Base-by-base conservation (phyloP, 345 rosid genomes). In the Brassica rapa region DNA sequence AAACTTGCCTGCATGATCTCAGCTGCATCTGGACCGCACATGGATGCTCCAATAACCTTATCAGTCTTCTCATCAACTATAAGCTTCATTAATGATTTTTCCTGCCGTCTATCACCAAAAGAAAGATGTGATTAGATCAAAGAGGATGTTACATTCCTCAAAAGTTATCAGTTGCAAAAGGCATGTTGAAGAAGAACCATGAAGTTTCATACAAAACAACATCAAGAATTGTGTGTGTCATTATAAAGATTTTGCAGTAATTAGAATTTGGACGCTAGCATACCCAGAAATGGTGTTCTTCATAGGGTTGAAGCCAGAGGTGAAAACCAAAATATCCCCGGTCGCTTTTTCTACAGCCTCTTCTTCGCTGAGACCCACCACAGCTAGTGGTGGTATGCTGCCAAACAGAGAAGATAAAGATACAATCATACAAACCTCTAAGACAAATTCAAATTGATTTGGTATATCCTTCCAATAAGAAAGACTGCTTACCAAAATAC, bases 21-120 rank as follows among this genome's bases (percentile, higher is more conserved):
- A 82, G 99, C 86, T 75, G 99, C 94, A 82, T 95, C 99, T 10
- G 96, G 96, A 60, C 99, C 99, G 62, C 97, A 90, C 99, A 95
- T 95, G 39, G 99, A 91, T 63, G 97, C 96, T 78, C 99, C 99
- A 64, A 95, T 86, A 71, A 95, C 97, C 76, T 90, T 95, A 81
- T 95, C 99, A 1, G 91, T 93, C 83, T 83, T 87, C 49, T 88
- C 92, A 81, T 93, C 97, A 82, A 95, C 98, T 76, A 93, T 64
- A 68, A 95, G 86, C 86, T 95, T 95, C 99, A 95, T 93, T 60
- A 90, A 79, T 9, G 96, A 77, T 87, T 88, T 95, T 75, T 95
- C 99, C 86, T 91, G 99, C 79, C 99, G 97, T 70, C 99, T 95
- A 73, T 68, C 80, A 70, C 72, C 72, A 79, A 82, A 65, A 51